Base-by-base conservation (phyloP, 805 yeast species). In the Starmera amethionina region DNA sequence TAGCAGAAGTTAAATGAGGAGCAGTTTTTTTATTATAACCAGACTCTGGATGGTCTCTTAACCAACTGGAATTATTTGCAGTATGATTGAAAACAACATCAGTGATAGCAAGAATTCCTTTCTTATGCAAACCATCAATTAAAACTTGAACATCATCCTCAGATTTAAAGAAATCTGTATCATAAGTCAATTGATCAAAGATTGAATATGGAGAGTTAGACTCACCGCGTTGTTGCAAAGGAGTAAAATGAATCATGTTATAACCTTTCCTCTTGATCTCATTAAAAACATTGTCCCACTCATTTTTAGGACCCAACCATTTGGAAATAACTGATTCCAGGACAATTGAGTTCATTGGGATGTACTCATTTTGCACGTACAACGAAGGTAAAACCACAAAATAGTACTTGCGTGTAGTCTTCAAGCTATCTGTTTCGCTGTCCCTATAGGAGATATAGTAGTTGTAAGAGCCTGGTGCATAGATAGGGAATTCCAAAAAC, bases 61-160 rank as follows among this genome's bases (percentile, higher is more conserved):
- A 61, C 98, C 98, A 90, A 0, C 53, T 60, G 0, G 97, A 87
- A 60, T 90, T 86, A 56, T 85, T 72, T 3, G 97, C 96, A 0
- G 97, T 90, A 56, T 90, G 98, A 58, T 90, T 90, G 70, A 88
- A 79, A 2, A 90, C 97, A 28, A 93, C 81, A 60, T 90, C 98
- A 1, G 96, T 86, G 64, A 90, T 66, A 0, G 96, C 72, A 34
- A 90, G 66, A 43, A 90, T 70, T 5, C 74, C 74, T 49, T 81
- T 68, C 22, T 79, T 63, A 16, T 63, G 49, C 52, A 82, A 61
- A 8, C 56, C 50, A 1, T 59, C 39, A 4, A 83, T 73, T 55
- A 84, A 65, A 4, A 54, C 39, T 15, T 55, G 54, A 3, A 89
- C 85, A 35, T 82, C 79, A 0, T 64, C 60, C 22, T 67, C 68